Evolutionary conservation across 176 grass and related monocot genomes (phyloP).

Genomic region (Hyparrhenia diplandra): DNA sequence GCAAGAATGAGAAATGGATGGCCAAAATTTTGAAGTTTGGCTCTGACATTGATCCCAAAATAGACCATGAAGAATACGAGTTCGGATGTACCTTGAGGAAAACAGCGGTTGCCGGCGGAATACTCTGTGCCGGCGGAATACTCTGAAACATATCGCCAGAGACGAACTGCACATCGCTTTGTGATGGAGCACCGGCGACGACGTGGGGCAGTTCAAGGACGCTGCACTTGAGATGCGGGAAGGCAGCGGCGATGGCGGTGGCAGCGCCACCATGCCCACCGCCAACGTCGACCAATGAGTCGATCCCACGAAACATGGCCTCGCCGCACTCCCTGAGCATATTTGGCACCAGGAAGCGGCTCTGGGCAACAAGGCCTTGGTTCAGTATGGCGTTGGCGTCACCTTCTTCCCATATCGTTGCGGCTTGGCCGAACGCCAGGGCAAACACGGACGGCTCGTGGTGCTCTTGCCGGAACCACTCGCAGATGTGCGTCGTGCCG

Average conservation of each 20-base stretch:
- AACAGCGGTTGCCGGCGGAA: too few relatives aligned
- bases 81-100: too few relatives aligned
- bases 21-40: too few relatives aligned
- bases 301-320: neutral
- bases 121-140: too few relatives aligned
- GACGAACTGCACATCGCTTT: too few relatives aligned
- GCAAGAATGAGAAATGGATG: too few relatives aligned
- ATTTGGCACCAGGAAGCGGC: neutral
- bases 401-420: neutral
- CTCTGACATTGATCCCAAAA: too few relatives aligned
- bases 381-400: slow-evolving; percentile 5
- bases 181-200: too few relatives aligned
- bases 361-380: slow-evolving; percentile 4
- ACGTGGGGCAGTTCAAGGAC: too few relatives aligned
- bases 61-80: too few relatives aligned
- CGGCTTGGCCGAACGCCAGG: neutral
- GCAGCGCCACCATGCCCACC: slow-evolving; percentile 23
- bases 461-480: neutral
- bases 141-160: too few relatives aligned
- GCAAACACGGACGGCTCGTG: neutral
- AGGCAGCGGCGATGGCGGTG: slow-evolving; percentile 22
- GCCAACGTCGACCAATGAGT: slow-evolving; percentile 28
- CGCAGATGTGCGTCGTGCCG: neutral
- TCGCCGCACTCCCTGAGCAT: neutral
- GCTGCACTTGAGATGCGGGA: slow-evolving; percentile 35